Evolutionary conservation across 1,284 basidiomycete species (phyloP), one percentile per base, ranked within the genome.

Genomic region (Gomphus bonarii): DNA sequence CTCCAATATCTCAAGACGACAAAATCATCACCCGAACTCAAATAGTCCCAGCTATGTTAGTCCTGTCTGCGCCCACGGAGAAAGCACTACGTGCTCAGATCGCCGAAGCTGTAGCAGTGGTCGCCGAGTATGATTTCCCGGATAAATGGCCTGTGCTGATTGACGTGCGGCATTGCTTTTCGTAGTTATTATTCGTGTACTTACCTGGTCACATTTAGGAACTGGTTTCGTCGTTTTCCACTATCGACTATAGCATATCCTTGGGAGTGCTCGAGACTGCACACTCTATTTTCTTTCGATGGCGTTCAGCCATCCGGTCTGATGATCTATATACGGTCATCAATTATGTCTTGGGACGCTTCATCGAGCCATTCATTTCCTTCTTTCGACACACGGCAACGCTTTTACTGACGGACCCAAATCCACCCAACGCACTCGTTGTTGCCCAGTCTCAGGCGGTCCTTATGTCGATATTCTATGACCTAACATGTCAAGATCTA

Each of bases 401-500:
- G 1, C 66, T 80, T 9, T 74, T 86, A 22, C 71, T 85, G 31
- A 54, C 65, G 18, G 63, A 71, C 16, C 66, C 76, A 8, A 46
- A 51, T 47, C 68, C 76, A 4, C 66, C 72, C 0, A 78, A 78
- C 55, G 68, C 78, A 54, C 66, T 70, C 0, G 64, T 78, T 33
- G 71, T 92, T 16, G 84, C 88, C 0, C 86, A 90, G 64, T 79
- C 81, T 0, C 84, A 94, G 74, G 79, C 86, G 12, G 75, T 91
- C 5, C 77, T 97, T 4, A 76, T 91, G 16, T 91, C 95, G 54
- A 81, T 98, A 33, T 99, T 88, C 73, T 88, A 95, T 65, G 97
- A 99, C 69, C 82, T 99, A 59, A 92, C 89, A 1, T 91, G 89
- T 62, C 97, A 99, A 64, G 95, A 99, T 70, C 75, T 99, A 22